Base-by-base conservation (phyloP, 352 stramenopile genomes). In the Globisporangium sylvaticum region DNA sequence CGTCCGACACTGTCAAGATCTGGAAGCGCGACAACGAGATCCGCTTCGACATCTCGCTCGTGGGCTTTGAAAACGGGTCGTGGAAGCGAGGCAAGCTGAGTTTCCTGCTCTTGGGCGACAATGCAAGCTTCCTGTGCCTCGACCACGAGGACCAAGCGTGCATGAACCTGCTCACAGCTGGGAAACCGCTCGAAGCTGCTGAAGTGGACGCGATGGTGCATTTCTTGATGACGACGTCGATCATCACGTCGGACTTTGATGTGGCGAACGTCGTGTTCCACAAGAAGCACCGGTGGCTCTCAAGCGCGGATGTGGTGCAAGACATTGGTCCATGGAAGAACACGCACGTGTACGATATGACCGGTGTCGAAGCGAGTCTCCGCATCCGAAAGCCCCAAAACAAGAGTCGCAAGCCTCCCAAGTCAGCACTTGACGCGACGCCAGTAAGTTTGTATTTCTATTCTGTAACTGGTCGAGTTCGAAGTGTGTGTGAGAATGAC, bases 1-100 rank as follows among this genome's bases (percentile, higher is more conserved):
- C 84, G 10, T 90, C 81, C 2, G 83, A 93, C 66, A 88, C 79
- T 3, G 68, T 93, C 24, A 89, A 81, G 68, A 91, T 93, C 54
- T 91, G 83, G 83, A 93, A 93, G 68, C 76, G 79, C 14, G 76
- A 65, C 3, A 58, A 73, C 42, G 69, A 91, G 50, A 77, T 91
- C 29, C 78, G 85, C 46, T 84, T 89, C 24, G 83, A 93, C 42
- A 74, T 90, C 24, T 84, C 81, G 1, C 72, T 93, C 12, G 74
- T 90, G 15, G 84, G 84, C 3, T 90, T 90, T 60, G 73, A 90
- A 31, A 79, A 85, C 46, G 79, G 81, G 1, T 60, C 67, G 32
- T 93, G 84, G 84, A 69, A 84, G 62, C 83, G 84, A 53, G 84
- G 84, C 39, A 73, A 89, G 31, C 48, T 90, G 52, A 88, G 83